Evolutionary conservation across 495 filamentous ascomycete species (phyloP).

Genomic region (Aspergillus coremiiformis): DNA sequence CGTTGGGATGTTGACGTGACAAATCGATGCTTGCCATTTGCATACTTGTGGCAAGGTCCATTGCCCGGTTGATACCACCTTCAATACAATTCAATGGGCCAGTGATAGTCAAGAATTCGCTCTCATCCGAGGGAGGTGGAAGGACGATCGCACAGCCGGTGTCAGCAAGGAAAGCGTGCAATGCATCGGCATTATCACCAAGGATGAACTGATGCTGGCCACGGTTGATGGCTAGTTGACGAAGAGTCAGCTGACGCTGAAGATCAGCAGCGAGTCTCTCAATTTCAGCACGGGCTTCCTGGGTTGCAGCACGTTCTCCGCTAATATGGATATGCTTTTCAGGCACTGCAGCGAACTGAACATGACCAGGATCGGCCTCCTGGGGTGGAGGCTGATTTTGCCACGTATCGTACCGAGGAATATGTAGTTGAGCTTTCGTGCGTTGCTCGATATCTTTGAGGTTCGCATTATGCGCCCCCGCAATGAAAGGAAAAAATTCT

Average conservation of each 20-base stretch:
- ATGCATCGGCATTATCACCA: conserved; percentile 64
- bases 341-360: conserved; percentile 57
- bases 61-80: conserved; percentile 65
- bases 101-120: conserved; percentile 72
- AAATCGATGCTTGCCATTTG: conserved; percentile 71
- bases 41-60: conserved; percentile 77
- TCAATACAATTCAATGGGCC: conserved; percentile 68
- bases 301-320: conserved; percentile 78
- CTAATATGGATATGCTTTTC: conserved; percentile 71
- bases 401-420: conserved; percentile 75
- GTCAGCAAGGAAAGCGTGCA: conserved; percentile 79
- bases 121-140: conserved; percentile 62
- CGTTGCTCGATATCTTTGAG: conserved; percentile 62
- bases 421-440: conserved; percentile 63
- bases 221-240: conserved; percentile 66
- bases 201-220: conserved; percentile 88
- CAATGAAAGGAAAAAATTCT: conserved; percentile 93
- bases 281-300: conserved; percentile 69
- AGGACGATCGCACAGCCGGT: conserved; percentile 86
- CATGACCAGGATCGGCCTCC: conserved; percentile 54
- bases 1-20: conserved; percentile 63
- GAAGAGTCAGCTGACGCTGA: conserved; percentile 57
- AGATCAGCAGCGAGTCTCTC: conserved; percentile 68
- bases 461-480: conserved; percentile 65
- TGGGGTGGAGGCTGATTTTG: conserved; percentile 60